phyloP scores from a whole-genome alignment of 2,329 filamentous ascomycete species.

The Fusarium mangiferae region DNA sequence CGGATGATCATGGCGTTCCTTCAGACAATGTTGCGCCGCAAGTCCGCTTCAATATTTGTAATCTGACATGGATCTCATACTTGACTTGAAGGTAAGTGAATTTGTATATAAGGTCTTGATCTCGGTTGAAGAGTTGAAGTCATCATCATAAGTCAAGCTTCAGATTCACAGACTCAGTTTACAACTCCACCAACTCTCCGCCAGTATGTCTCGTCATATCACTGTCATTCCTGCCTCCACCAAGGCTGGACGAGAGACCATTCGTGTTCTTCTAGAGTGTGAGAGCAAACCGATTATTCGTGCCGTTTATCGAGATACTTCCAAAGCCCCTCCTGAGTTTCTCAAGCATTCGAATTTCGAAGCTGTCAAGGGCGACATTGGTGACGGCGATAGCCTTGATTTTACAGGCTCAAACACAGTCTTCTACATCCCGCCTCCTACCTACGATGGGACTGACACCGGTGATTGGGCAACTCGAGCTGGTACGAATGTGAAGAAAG shows the following conservation, averaged over 20 bases:
- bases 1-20: not conserved
- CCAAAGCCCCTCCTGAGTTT: conserved; percentile 47
- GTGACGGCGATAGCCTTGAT: conserved; percentile 38
- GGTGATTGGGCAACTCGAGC: conserved; percentile 39
- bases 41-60: not conserved
- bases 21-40: not conserved
- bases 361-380: conserved; percentile 47
- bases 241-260: conserved; percentile 46
- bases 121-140: not conserved
- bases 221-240: conserved; percentile 49
- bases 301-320: conserved; percentile 46
- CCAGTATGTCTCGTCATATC: conserved; percentile 46
- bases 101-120: conserved; percentile 6
- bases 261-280: conserved; percentile 42
- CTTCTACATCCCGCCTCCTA: conserved; percentile 49
- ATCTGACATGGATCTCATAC: not conserved
- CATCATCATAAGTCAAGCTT: not conserved
- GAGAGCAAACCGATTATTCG: conserved; percentile 35
- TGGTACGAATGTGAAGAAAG: conserved; percentile 31
- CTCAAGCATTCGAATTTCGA: conserved; percentile 42
- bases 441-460: conserved; percentile 38
- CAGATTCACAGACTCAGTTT: not conserved
- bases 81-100: not conserved
- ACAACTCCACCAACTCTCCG: not conserved
- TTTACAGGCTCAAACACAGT: conserved; percentile 46